Evolutionary conservation across 2,329 filamentous ascomycete genomes (phyloP).

Genomic region (Intubia oerlemansii): DNA sequence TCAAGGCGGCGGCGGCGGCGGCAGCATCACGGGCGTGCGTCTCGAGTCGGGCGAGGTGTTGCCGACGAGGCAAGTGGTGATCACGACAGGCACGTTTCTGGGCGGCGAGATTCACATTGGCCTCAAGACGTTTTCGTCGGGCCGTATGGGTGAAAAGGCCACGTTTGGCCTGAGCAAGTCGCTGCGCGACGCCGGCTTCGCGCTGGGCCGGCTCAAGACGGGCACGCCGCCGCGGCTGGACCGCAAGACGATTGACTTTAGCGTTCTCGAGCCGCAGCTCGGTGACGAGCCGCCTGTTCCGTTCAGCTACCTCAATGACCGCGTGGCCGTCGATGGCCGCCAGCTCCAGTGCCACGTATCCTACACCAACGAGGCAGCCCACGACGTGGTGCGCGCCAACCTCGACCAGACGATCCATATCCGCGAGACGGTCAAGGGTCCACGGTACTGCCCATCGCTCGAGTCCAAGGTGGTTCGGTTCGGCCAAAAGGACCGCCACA

Average conservation of each 20-base stretch:
- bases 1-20: too few species aligned
- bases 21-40: slow-evolving; percentile 64
- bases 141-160: slow-evolving; percentile 81
- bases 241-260: slow-evolving; percentile 62
- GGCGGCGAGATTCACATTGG: slow-evolving; percentile 95
- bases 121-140: slow-evolving; percentile 62
- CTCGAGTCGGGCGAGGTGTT: slow-evolving; percentile 77
- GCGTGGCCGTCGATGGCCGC: slow-evolving; percentile 49
- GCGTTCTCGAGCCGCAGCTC: slow-evolving; percentile 44
- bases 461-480: slow-evolving; percentile 91
- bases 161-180: slow-evolving; percentile 88
- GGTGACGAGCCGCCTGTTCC: slow-evolving; percentile 75
- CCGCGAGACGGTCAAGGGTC: slow-evolving; percentile 81
- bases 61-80: slow-evolving; percentile 61
- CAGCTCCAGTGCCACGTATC: slow-evolving; percentile 79
- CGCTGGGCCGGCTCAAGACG: slow-evolving; percentile 79
- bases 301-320: slow-evolving; percentile 75
- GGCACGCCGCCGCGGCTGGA: slow-evolving; percentile 83
- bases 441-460: slow-evolving; percentile 84
- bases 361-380: slow-evolving; percentile 63
- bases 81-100: slow-evolving; percentile 90
- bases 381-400: slow-evolving; percentile 69
- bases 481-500: slow-evolving; percentile 55
- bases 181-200: slow-evolving; percentile 68
- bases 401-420: slow-evolving; percentile 96